These are phyloP conservation scores for Limnomonas spitsbergensis DNA, from an alignment of 139 green algal species.

Conservation along the genomic window DNA sequence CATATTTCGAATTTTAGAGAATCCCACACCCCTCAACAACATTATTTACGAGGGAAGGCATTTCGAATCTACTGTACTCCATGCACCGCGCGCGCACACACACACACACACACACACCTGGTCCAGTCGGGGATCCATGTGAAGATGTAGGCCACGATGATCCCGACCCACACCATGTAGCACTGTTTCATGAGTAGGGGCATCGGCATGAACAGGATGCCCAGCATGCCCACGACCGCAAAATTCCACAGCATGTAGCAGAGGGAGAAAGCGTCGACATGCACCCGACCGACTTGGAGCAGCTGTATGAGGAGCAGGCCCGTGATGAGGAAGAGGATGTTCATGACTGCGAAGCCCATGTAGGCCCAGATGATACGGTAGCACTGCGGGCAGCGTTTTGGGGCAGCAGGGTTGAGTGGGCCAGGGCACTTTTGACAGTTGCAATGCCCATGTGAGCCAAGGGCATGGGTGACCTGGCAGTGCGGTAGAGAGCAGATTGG, in stretches of 20 bases:
- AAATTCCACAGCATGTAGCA: conserved; percentile 89
- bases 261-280: conserved; percentile 83
- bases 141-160: conserved; percentile 91
- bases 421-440: background rate
- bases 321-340: conserved; percentile 91
- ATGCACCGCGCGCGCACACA: too few relatives aligned
- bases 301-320: conserved; percentile 47
- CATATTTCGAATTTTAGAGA: too few relatives aligned
- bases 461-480: too few relatives aligned
- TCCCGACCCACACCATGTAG: conserved; percentile 64
- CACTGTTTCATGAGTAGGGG: conserved; percentile 85
- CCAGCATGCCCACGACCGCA: conserved; percentile 78
- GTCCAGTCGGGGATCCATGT: conserved; percentile 95
- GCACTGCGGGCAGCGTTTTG: conserved; percentile 49
- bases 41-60: too few relatives aligned
- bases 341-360: conserved; percentile 90
- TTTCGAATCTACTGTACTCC: too few relatives aligned
- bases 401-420: background rate
- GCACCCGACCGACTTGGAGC: conserved; percentile 51
- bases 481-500: background rate
- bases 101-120: conserved; percentile 85
- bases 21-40: too few relatives aligned
- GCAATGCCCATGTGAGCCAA: background rate
- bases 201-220: conserved; percentile 81
- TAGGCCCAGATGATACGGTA: conserved; percentile 85